These are phyloP conservation scores for Scenedesmus sp. DNA, from an alignment of 163 green algal genomes.

Conservation along the genomic window DNA sequence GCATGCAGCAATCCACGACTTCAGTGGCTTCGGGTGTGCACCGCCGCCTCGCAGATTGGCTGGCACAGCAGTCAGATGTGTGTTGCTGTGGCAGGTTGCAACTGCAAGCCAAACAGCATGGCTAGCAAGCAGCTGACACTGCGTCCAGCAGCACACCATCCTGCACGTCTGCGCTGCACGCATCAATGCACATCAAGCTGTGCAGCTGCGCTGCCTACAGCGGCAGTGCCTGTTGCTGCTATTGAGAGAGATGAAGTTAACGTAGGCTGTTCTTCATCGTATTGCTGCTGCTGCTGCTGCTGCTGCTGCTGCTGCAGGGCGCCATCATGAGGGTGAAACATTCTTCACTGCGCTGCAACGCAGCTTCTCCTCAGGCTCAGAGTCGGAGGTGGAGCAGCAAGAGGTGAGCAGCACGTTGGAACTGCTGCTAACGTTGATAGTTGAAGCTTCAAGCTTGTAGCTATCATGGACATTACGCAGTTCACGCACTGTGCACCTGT, in stretches of 20 bases:
- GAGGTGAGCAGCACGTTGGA: background rate
- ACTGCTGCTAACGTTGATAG: background rate
- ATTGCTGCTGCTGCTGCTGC: background rate
- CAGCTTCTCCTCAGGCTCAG: background rate
- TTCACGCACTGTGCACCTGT: background rate
- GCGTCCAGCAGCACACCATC: background rate
- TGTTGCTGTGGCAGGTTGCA: background rate
- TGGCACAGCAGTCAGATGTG: background rate
- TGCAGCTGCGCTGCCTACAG: too few species aligned
- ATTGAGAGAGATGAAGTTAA: too few species aligned
- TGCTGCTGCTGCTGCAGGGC: background rate
- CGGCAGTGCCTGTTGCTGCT: too few species aligned
- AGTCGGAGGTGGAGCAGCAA: background rate
- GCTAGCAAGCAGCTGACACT: background rate
- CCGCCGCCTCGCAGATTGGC: background rate
- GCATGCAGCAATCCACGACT: background rate
- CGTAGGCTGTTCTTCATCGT: too few species aligned
- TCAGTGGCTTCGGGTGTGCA: constrained; percentile 38
- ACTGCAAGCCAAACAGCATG: background rate
- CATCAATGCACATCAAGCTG: too few species aligned
- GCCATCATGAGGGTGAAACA: constrained; percentile 14
- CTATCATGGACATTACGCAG: background rate
- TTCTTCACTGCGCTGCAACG: constrained; percentile 41
- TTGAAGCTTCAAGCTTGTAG: background rate
- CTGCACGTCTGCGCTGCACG: too few species aligned